Evolutionary conservation across 1,139 yeast species (phyloP).

Genomic region (Pichia sp.): DNA sequence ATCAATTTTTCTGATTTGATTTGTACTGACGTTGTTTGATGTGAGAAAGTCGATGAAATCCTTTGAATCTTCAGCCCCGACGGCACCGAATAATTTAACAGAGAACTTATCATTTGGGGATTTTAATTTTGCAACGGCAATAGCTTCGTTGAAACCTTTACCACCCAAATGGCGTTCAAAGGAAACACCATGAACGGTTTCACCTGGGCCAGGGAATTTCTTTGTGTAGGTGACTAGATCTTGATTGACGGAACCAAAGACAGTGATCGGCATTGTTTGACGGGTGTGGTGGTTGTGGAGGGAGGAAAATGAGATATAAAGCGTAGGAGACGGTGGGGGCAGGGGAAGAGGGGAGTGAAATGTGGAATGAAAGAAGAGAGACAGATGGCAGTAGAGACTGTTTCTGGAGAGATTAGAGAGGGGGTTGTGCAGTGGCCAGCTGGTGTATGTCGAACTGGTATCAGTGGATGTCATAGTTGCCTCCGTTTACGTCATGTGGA

Average conservation of each 20-base stretch:
- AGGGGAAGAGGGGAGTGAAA: too few species aligned
- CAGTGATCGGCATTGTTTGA: conserved; percentile 39
- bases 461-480: too few species aligned
- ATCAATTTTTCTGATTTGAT: conserved; percentile 41
- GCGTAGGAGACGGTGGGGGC: too few species aligned
- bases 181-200: conserved; percentile 68
- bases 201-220: conserved; percentile 79
- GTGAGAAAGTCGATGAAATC: conserved; percentile 53
- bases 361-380: too few species aligned
- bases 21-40: conserved; percentile 50
- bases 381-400: too few species aligned
- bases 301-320: neutral
- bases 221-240: conserved; percentile 83
- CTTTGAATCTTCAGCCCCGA: conserved; percentile 77
- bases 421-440: too few species aligned
- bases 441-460: too few species aligned
- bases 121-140: conserved; percentile 63
- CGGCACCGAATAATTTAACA: conserved; percentile 77
- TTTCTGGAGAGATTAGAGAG: too few species aligned
- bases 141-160: conserved; percentile 90
- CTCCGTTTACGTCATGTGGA: too few species aligned
- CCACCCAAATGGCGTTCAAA: conserved; percentile 94
- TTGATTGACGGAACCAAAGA: conserved; percentile 87
- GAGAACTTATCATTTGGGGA: conserved; percentile 16
- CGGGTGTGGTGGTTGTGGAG: neutral